These are phyloP conservation scores for Somion occarium DNA, from an alignment of 1,284 basidiomycete species.

Conservation along the genomic window DNA sequence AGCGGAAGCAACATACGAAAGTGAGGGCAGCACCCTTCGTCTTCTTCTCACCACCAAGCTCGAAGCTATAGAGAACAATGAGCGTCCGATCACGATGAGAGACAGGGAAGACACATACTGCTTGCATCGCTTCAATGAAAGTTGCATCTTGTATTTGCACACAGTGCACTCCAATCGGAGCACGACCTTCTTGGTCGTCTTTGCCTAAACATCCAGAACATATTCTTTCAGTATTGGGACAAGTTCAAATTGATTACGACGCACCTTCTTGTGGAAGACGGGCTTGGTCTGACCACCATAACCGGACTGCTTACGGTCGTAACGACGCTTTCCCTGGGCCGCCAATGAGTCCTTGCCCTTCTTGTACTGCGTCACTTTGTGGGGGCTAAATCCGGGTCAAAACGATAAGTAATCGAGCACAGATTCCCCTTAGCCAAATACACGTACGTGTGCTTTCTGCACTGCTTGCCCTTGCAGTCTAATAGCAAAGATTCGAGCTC, in stretches of 20 bases:
- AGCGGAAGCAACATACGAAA: constrained; percentile 62
- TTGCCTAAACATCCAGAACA: constrained; percentile 49
- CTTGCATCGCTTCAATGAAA: constrained; percentile 98
- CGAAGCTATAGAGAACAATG: constrained; percentile 71
- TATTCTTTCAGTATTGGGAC: neutral
- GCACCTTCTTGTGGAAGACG: constrained; percentile 98
- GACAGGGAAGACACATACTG: constrained; percentile 66
- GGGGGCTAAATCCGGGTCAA: constrained; percentile 52
- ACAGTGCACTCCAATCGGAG: constrained; percentile 95
- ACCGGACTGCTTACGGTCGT: constrained; percentile 98
- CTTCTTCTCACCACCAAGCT: constrained; percentile 99
- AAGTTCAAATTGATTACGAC: constrained; percentile 17
- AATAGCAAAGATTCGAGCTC: constrained; percentile 11
- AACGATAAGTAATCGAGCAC: neutral
- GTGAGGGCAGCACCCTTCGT: constrained; percentile 93
- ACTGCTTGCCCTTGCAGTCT: constrained; percentile 98
- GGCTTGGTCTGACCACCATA: constrained; percentile 99
- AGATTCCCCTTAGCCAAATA: neutral
- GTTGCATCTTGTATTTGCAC: constrained; percentile 99
- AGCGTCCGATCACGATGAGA: too few species aligned
- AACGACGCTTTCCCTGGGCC: constrained; percentile 99
- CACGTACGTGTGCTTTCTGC: constrained; percentile 96
- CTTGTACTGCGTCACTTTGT: constrained; percentile 99
- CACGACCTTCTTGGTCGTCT: constrained; percentile 99
- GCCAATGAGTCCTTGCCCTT: constrained; percentile 96